A percentile compares a stretch with the other conserved stretches of the same genome.
Evolutionary conservation across 2,329 filamentous ascomycete species (phyloP).

Genomic region (Exophiala dermatitidis): DNA sequence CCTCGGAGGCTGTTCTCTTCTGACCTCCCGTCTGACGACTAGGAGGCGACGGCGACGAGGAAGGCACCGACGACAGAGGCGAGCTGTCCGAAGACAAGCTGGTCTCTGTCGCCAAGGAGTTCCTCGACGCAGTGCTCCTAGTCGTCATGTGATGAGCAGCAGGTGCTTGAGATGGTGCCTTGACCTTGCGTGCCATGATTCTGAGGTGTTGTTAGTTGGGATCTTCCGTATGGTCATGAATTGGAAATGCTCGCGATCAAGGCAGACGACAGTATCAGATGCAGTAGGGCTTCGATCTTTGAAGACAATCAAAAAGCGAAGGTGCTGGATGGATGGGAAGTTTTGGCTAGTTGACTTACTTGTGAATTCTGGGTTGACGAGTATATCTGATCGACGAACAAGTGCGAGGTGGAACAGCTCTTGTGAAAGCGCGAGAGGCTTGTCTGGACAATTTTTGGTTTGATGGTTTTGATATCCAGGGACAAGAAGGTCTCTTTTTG

Average conservation of each 20-base stretch:
- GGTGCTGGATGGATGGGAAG: too few species aligned
- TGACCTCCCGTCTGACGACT: background rate
- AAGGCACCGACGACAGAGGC: background rate
- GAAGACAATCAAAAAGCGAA: too few species aligned
- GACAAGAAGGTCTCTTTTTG: background rate
- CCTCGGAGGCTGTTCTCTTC: background rate
- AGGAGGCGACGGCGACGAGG: background rate
- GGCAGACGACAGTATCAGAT: too few species aligned
- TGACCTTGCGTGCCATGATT: background rate
- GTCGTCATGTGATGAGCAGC: conserved; percentile 18
- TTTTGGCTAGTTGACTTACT: background rate
- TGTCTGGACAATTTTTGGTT: background rate
- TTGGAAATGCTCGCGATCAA: too few species aligned
- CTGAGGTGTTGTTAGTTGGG: background rate
- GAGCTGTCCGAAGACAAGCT: conserved; percentile 1
- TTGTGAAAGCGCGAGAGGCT: background rate
- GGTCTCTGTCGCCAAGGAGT: background rate
- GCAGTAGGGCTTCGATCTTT: too few species aligned
- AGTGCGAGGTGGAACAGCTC: background rate
- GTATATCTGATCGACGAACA: too few species aligned
- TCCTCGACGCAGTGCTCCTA: conserved; percentile 6
- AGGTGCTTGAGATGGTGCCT: background rate
- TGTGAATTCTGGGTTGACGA: background rate
- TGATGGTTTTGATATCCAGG: background rate
- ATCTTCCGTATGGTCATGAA: too few species aligned